Conservation (phyloP, 129 eudicot species). For the Tanacetum coccineum region DNA sequence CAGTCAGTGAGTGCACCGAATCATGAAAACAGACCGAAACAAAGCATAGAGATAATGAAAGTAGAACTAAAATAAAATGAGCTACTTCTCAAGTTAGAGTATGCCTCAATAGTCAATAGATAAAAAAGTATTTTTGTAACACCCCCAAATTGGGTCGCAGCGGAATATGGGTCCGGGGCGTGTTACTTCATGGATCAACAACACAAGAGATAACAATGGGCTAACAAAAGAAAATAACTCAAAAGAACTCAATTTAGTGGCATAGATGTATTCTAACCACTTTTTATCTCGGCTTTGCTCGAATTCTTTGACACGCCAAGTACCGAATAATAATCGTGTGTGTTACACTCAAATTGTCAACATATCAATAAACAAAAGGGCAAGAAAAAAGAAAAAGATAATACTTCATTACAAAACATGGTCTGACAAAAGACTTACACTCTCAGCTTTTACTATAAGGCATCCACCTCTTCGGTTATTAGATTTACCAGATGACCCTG, state of each 20-base stretch:
- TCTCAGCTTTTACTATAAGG: no score
- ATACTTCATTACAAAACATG: conserved; percentile 7
- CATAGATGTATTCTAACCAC: conserved; percentile 90
- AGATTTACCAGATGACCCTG: no score
- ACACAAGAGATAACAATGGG: no score
- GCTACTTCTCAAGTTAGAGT: not conserved
- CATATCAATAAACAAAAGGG: conserved; percentile 13
- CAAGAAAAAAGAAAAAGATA: not conserved
- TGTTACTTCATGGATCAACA: no score
- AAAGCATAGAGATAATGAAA: conserved; percentile 10
- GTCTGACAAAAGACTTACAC: conserved; percentile 44
- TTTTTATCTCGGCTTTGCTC: conserved; percentile 87
- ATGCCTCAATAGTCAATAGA: conserved; percentile 9
- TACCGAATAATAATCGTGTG: conserved; percentile 73
- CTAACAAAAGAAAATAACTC: conserved; percentile 9
- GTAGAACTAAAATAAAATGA: conserved; percentile 10
- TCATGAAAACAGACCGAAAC: not conserved
- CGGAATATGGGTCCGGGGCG: no score
- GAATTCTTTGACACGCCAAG: conserved; percentile 85
- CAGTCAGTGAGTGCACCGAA: not conserved
- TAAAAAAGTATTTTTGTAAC: conserved; percentile 6
- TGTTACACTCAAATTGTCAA: not conserved
- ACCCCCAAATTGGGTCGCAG: no score
- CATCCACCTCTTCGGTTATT: no score
- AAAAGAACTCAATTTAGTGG: conserved; percentile 14